Evolutionary conservation across 441 rosid genomes (phyloP).

Genomic region (Geranium incanum): DNA sequence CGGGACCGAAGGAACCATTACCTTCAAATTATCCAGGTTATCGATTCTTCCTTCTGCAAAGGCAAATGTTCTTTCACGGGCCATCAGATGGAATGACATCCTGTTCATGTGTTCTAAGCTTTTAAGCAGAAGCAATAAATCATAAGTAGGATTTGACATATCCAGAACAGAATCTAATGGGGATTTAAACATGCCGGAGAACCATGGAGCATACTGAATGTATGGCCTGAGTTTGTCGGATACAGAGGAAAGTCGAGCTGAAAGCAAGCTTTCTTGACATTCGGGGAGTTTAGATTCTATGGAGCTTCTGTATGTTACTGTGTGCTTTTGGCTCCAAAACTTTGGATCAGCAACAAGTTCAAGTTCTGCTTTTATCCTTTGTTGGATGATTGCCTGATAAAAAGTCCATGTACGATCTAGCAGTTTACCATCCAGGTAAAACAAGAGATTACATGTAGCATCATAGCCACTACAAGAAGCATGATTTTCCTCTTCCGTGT

Average conservation of each 20-base stretch:
- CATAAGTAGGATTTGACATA: conserved; percentile 50
- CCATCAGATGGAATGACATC: conserved; percentile 58
- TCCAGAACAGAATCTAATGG: conserved; percentile 50
- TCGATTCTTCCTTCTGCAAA: conserved; percentile 61
- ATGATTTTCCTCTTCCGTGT: conserved; percentile 23
- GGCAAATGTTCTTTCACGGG: conserved; percentile 49
- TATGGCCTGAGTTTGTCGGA: conserved; percentile 24
- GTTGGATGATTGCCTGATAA: conserved; percentile 81
- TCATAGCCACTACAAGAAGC: conserved; percentile 33
- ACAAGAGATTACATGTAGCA: conserved; percentile 39
- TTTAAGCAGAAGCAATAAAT: conserved; percentile 67
- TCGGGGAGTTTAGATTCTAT: conserved; percentile 25
- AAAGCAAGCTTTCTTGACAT: conserved; percentile 24
- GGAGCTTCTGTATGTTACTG: conserved; percentile 53
- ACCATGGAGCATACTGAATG: conserved; percentile 35
- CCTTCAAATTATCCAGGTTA: conserved; percentile 59
- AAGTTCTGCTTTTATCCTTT: conserved; percentile 46
- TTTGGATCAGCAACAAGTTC: conserved; percentile 42
- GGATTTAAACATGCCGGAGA: conserved; percentile 46
- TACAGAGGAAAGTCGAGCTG: conserved; percentile 22
- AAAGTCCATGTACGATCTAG: conserved; percentile 51
- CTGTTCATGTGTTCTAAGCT: conserved; percentile 69
- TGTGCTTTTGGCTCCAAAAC: conserved; percentile 60
- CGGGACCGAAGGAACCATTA: conserved; percentile 40
- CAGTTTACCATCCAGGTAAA: conserved; percentile 65